Base-by-base conservation (phyloP, 2,329 filamentous ascomycete genomes). In the Aureobasidium sp. region DNA sequence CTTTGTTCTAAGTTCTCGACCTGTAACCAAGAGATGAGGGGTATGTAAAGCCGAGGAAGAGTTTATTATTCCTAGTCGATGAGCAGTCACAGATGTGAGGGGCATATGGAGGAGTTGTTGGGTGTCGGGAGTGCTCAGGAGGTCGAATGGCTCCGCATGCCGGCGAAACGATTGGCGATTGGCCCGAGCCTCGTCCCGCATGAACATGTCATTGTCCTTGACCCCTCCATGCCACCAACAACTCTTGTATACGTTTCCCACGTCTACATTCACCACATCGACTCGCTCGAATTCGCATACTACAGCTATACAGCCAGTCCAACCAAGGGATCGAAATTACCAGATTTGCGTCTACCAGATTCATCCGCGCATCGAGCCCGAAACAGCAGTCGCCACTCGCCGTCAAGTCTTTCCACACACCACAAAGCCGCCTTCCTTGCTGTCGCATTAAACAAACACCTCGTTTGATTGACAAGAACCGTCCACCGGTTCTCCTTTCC, bases 301-400 rank as follows among this genome's bases (percentile, higher is more conserved):
- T 6, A 4, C 32, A 58, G 29, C 41, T 58, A 9, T 27, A 49
- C 36, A 34, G n/a, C n/a, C n/a, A n/a, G n/a, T n/a, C n/a, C n/a
- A n/a, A n/a, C n/a, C n/a, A n/a, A n/a, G n/a, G n/a, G n/a, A n/a
- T n/a, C n/a, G n/a, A n/a, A n/a, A n/a, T n/a, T n/a, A n/a, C n/a
- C n/a, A n/a, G n/a, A n/a, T n/a, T n/a, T n/a, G n/a, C n/a, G n/a
- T n/a, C n/a, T n/a, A 15, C 27, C 44, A 41, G 3, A 32, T 21
- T 16, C 55, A 10, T 16, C 25, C 21, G 42, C 57, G 27, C 39
- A 41, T 27, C 16, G 21, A 10, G 16, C 25, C 37, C 27, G 29
- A 21, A 47, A 42, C 57, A 48, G 57, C 57, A 42, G 47, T 60
- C 57, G 57, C 57, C 57, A 60, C 57, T 48, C 36, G 30, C 27